These are phyloP conservation scores for Ceratocystis variospora DNA, from an alignment of 2,329 filamentous ascomycete genomes.

Conservation along the genomic window DNA sequence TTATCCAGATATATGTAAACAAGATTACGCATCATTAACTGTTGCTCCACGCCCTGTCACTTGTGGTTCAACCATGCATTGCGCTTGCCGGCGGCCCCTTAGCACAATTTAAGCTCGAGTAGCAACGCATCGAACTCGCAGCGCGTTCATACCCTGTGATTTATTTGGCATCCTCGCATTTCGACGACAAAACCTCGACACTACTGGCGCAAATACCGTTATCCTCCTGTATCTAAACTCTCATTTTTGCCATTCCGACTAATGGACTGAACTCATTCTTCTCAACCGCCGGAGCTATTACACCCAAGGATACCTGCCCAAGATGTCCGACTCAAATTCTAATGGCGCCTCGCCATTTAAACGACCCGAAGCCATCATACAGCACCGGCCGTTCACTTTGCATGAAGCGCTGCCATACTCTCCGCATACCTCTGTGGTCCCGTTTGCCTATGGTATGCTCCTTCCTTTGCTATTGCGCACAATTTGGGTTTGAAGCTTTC, in stretches of 20 bases:
- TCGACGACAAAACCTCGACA: slow-evolving; percentile 1
- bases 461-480: slow-evolving; percentile 4
- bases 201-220: neutral
- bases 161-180: neutral
- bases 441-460: slow-evolving; percentile 55
- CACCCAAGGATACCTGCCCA: neutral
- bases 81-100: slow-evolving; percentile 3
- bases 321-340: slow-evolving; percentile 11
- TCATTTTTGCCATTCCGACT: neutral
- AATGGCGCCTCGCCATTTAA: slow-evolving; percentile 16
- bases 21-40: neutral
- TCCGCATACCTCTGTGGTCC: slow-evolving; percentile 65
- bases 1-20: neutral
- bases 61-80: slow-evolving; percentile 10
- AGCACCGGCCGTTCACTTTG: slow-evolving; percentile 43
- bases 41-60: neutral
- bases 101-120: slow-evolving; percentile 6
- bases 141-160: neutral
- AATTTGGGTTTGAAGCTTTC: neutral
- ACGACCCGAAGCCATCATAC: slow-evolving; percentile 13
- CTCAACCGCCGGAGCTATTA: neutral
- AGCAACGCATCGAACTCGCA: slow-evolving; percentile 5
- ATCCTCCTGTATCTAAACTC: neutral
- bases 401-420: slow-evolving; percentile 71
- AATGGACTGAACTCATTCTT: neutral